Evolutionary conservation across 306 rosid genomes (phyloP).

Genomic region (Pyrus pyrifolia): DNA sequence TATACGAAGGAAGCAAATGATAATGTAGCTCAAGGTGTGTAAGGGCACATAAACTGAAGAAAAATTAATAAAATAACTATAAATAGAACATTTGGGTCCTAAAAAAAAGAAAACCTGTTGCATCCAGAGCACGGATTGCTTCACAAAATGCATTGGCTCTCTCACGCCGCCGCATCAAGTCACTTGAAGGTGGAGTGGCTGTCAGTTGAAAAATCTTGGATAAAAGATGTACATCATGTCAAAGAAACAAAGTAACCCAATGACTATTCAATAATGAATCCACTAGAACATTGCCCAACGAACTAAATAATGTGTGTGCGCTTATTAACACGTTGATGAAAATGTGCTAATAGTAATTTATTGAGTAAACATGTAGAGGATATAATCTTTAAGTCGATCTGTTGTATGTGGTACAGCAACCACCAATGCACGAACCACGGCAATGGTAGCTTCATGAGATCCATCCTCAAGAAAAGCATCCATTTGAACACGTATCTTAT

Average conservation of each 20-base stretch:
- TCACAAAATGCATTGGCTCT: slow-evolving; percentile 82
- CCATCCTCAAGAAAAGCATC: slow-evolving; percentile 99
- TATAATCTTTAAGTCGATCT: slow-evolving; percentile 89
- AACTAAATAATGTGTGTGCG: slow-evolving; percentile 11
- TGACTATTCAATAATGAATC: slow-evolving; percentile 1
- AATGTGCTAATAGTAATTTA: not conserved
- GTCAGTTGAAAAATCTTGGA: slow-evolving; percentile 93
- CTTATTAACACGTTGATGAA: not conserved
- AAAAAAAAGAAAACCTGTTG: slow-evolving; percentile 55
- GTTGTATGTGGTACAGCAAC: slow-evolving; percentile 92
- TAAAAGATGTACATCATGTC: slow-evolving; percentile 71
- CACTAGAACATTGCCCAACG: not conserved
- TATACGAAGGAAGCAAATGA: not conserved
- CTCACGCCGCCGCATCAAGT: slow-evolving; percentile 59
- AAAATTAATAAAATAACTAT: not conserved
- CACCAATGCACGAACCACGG: slow-evolving; percentile 86
- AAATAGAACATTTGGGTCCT: not conserved
- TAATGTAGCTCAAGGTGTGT: not conserved
- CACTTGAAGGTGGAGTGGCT: slow-evolving; percentile 44
- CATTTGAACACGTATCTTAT: slow-evolving; percentile 95
- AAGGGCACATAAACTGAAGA: not conserved
- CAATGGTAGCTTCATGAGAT: slow-evolving; percentile 87
- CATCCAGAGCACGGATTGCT: slow-evolving; percentile 96
- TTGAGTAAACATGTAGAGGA: slow-evolving; percentile 40
- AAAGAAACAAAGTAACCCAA: slow-evolving; percentile 44